phyloP scores from a whole-genome alignment of 1,284 basidiomycete species.

The Schizophyllum commune region DNA sequence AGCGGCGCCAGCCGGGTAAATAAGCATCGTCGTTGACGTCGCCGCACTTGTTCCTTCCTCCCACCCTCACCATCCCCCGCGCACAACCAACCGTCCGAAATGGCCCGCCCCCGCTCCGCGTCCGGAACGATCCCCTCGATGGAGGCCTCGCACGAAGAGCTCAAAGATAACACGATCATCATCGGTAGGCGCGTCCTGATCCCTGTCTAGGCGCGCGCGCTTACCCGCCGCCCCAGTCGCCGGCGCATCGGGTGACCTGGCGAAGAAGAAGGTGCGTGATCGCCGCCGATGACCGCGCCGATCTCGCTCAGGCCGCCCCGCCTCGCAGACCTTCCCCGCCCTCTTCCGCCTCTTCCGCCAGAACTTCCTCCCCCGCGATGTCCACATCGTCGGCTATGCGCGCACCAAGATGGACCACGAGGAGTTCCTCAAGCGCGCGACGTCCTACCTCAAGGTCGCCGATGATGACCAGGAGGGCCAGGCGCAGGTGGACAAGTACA shows the following conservation, averaged over 20 bases:
- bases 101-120: slow-evolving; percentile 45
- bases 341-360: slow-evolving; percentile 83
- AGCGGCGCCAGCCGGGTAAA: neutral
- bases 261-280: slow-evolving; percentile 89
- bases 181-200: slow-evolving; percentile 48
- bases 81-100: slow-evolving; percentile 18
- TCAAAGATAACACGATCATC: slow-evolving; percentile 84
- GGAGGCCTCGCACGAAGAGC: slow-evolving; percentile 62
- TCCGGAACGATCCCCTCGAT: slow-evolving; percentile 83
- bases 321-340: slow-evolving; percentile 80
- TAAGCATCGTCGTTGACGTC: neutral
- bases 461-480: slow-evolving; percentile 52
- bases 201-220: slow-evolving; percentile 13
- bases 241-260: slow-evolving; percentile 95
- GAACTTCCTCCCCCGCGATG: slow-evolving; percentile 73
- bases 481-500: slow-evolving; percentile 74
- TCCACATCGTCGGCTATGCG: slow-evolving; percentile 91
- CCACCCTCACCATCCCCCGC: slow-evolving; percentile 4
- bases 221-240: slow-evolving; percentile 51
- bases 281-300: slow-evolving; percentile 1
- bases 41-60: neutral
- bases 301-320: slow-evolving; percentile 4
- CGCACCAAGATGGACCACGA: slow-evolving; percentile 88
- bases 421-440: slow-evolving; percentile 81
- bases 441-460: slow-evolving; percentile 77